Evolutionary conservation across 139 green algal species (phyloP).

Genomic region (Closterium sp.): DNA sequence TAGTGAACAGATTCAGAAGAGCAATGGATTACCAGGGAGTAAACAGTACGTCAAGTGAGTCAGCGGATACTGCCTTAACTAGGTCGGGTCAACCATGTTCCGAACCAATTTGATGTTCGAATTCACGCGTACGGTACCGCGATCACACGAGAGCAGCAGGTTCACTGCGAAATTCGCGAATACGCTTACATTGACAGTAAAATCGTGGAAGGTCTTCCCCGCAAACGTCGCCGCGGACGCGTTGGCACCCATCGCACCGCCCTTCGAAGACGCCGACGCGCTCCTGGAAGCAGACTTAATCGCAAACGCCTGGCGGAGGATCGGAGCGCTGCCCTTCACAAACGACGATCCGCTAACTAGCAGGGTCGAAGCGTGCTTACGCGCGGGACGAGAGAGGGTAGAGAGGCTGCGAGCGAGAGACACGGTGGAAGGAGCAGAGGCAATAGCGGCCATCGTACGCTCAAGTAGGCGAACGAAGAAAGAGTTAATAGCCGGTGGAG

Average conservation of each 20-base stretch:
- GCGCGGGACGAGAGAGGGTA: background rate
- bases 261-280: background rate
- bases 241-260: slow-evolving; percentile 2
- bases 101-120: too few species aligned
- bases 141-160: too few species aligned
- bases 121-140: too few species aligned
- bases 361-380: background rate
- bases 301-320: background rate
- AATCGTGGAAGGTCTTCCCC: slow-evolving; percentile 31
- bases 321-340: background rate
- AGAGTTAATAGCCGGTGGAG: background rate
- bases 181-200: slow-evolving; percentile 31
- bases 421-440: background rate
- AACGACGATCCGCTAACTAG: background rate
- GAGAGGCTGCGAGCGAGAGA: background rate
- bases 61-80: too few species aligned
- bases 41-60: too few species aligned
- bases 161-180: too few species aligned
- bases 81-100: too few species aligned
- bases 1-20: too few species aligned
- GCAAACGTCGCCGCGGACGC: background rate
- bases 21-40: too few species aligned
- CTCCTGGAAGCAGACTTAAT: background rate
- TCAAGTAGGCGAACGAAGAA: background rate
- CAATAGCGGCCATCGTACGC: background rate